Percentiles rank a stretch among this genome's conserved stretches.
Evolutionary conservation across 345 rosid species (phyloP).

Genomic region (Sonneratia caseolaris): DNA sequence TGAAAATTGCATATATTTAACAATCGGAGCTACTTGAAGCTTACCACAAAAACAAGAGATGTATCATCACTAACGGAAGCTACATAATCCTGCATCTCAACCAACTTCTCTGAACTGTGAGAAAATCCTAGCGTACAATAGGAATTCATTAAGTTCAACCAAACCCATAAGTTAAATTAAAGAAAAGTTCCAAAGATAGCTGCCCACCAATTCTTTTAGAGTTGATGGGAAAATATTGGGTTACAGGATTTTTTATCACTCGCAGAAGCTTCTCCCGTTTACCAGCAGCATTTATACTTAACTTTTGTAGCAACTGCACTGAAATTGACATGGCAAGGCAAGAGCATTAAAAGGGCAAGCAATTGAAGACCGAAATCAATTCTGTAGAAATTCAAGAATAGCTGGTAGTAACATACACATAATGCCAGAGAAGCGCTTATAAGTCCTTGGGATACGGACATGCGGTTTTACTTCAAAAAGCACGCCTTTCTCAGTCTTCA

Average conservation of each 20-base stretch:
- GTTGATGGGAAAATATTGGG: slow-evolving; percentile 50
- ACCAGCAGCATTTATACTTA: slow-evolving; percentile 63
- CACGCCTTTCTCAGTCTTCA: slow-evolving; percentile 76
- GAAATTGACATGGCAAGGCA: slow-evolving; percentile 16
- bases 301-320: slow-evolving; percentile 86
- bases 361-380: slow-evolving; percentile 5
- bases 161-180: neutral
- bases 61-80: slow-evolving; percentile 36
- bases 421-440: slow-evolving; percentile 67
- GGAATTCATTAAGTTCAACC: slow-evolving; percentile 5
- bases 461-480: slow-evolving; percentile 81
- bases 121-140: slow-evolving; percentile 57
- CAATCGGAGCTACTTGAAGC: slow-evolving; percentile 11
- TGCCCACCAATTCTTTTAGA: slow-evolving; percentile 58
- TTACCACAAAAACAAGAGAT: slow-evolving; percentile 84
- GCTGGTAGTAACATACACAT: slow-evolving; percentile 45
- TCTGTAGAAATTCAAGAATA: neutral
- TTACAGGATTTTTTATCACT: slow-evolving; percentile 71
- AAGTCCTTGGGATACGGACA: slow-evolving; percentile 86
- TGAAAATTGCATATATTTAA: neutral
- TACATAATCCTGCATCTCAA: slow-evolving; percentile 52
- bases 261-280: slow-evolving; percentile 73
- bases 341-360: neutral
- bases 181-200: neutral
- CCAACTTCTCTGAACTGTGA: slow-evolving; percentile 59